Conservation (phyloP, 805 yeast genomes). For the Spencermartinsiella europaea region DNA sequence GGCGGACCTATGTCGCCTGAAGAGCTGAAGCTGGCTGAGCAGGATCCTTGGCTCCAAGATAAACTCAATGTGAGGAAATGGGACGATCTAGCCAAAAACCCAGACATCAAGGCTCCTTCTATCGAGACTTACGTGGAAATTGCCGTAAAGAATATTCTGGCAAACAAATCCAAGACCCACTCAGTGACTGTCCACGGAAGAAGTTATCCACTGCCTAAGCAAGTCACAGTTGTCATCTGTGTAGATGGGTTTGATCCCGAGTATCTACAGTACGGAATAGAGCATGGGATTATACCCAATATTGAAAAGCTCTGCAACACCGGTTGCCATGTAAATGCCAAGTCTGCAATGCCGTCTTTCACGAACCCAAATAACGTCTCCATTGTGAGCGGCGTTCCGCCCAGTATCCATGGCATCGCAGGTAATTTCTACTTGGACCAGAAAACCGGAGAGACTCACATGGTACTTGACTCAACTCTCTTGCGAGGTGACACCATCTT, state of each 20-base stretch:
- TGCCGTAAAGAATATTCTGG: conserved; percentile 11
- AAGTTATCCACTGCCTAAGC: conserved; percentile 1
- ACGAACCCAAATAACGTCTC: conserved; percentile 10
- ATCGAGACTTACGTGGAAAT: conserved; percentile 7
- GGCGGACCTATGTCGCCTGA: conserved; percentile 14
- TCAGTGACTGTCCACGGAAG: conserved; percentile 3
- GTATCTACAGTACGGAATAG: conserved; percentile 4
- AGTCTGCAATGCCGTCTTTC: conserved; percentile 8
- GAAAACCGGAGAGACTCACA: conserved; percentile 7
- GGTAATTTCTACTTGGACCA: conserved; percentile 6
- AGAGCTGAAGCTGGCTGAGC: conserved; percentile 9
- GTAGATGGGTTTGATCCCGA: conserved; percentile 11
- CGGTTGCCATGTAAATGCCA: conserved; percentile 3
- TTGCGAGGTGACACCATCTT: conserved; percentile 6
- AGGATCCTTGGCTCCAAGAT: conserved; percentile 14
- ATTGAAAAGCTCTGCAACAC: not conserved
- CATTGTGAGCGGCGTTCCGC: conserved; percentile 6
- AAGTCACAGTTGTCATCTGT: conserved; percentile 7
- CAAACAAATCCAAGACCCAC: conserved; percentile 1
- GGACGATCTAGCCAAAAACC: conserved; percentile 15
- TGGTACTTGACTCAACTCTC: conserved; percentile 4
- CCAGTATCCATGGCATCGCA: conserved; percentile 4
- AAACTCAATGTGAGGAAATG: conserved; percentile 11
- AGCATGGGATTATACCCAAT: conserved; percentile 4
- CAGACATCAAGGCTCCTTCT: conserved; percentile 8